phyloP scores from a whole-genome alignment of 2,329 filamentous ascomycete species.

The Hypoxylon sp. region DNA sequence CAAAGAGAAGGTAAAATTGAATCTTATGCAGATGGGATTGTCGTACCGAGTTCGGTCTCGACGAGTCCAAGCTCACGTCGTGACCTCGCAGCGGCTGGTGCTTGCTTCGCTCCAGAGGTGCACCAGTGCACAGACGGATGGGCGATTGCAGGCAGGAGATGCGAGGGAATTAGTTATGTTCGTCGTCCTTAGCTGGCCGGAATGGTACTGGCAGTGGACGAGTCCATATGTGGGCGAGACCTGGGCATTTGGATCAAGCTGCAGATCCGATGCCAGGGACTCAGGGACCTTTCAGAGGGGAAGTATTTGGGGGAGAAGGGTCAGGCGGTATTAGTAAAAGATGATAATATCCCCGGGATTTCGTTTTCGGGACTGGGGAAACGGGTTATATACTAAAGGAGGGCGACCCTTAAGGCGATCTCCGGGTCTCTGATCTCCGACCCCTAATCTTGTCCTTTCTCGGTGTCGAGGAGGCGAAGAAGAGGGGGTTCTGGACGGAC shows the following conservation, averaged over 20 bases:
- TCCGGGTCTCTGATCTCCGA: conserved; percentile 7
- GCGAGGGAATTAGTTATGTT: conserved; percentile 1
- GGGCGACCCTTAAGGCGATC: conserved; percentile 6
- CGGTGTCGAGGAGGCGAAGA: conserved; percentile 33
- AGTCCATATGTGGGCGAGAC: conserved; percentile 26
- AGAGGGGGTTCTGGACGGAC: conserved; percentile 13
- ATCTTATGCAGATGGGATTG: conserved; percentile 31
- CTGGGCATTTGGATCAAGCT: conserved; percentile 30
- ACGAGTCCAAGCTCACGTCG: conserved; percentile 31
- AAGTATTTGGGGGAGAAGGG: neutral
- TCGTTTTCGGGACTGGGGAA: conserved; percentile 2
- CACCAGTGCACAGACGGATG: neutral
- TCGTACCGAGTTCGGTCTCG: conserved; percentile 31
- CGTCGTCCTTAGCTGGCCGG: conserved; percentile 20
- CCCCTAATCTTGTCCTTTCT: conserved; percentile 35
- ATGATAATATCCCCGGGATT: neutral
- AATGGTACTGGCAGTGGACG: conserved; percentile 28
- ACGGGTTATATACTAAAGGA: conserved; percentile 10
- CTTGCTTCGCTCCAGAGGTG: neutral
- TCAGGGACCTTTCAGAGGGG: conserved; percentile 3
- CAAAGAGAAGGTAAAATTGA: conserved; percentile 28
- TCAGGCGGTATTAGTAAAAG: conserved; percentile 20
- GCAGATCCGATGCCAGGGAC: conserved; percentile 27
- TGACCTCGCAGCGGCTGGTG: conserved; percentile 21
- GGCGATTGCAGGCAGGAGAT: neutral